Evolutionary conservation across 208 protist species (phyloP).

Genomic region (Crithidia fasciculata): DNA sequence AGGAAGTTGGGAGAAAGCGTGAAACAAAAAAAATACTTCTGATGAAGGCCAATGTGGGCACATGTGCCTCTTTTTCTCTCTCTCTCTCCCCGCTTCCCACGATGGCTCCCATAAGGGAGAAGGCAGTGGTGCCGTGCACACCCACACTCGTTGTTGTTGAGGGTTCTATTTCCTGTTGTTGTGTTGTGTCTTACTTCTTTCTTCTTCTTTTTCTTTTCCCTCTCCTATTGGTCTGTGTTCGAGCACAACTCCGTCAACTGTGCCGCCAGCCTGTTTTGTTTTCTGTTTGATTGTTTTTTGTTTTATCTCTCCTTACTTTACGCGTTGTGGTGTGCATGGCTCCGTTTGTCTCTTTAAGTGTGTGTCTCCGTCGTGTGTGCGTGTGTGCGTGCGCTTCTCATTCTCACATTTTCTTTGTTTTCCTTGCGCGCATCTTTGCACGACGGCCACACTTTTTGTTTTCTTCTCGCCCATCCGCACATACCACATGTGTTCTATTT

Average conservation of each 20-base stretch:
- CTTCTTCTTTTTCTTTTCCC: slow-evolving; percentile 2
- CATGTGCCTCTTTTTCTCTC: too few species aligned
- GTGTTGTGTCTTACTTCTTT: slow-evolving; percentile 4
- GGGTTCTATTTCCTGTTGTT: background rate
- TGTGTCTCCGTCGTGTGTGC: background rate
- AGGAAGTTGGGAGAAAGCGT: background rate
- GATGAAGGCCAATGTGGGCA: background rate
- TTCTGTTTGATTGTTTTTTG: background rate
- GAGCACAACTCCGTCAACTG: slow-evolving; percentile 14
- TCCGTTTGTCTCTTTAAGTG: background rate
- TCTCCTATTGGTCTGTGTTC: slow-evolving; percentile 6
- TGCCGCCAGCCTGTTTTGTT: slow-evolving; percentile 17
- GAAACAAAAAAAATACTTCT: background rate
- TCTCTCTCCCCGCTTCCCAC: too few species aligned
- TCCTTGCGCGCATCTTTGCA: background rate
- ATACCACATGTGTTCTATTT: background rate
- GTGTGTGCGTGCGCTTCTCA: background rate
- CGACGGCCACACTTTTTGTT: background rate
- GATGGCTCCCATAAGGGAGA: background rate
- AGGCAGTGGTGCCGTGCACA: too few species aligned
- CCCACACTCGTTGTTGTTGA: too few species aligned
- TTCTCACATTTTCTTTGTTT: background rate
- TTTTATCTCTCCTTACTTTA: too few species aligned
- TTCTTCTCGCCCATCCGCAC: background rate
- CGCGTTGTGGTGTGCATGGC: too few species aligned